Conservation (phyloP, 768 basidiomycete species). For the Lentinula lateritia region DNA sequence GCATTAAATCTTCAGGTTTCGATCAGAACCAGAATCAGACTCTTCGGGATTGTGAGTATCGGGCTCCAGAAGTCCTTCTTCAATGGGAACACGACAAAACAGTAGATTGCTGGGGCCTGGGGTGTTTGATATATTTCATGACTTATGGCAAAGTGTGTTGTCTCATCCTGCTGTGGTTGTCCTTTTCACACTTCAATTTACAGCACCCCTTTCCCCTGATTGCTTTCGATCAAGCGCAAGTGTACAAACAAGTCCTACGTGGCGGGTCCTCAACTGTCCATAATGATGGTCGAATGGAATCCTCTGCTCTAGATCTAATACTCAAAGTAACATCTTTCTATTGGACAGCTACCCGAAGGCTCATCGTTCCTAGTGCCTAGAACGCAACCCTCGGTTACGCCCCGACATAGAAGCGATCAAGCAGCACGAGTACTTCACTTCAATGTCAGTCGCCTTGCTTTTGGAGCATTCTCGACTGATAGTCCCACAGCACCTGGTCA, state of each 20-base stretch:
- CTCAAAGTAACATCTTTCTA: slow-evolving; percentile 28
- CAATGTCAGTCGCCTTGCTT: slow-evolving; percentile 31
- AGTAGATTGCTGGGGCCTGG: slow-evolving; percentile 60
- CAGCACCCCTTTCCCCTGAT: slow-evolving; percentile 36
- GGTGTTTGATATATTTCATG: slow-evolving; percentile 46
- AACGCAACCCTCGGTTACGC: slow-evolving; percentile 49
- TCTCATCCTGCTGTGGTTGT: neutral
- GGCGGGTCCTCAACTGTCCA: neutral
- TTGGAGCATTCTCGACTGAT: neutral
- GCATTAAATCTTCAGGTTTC: slow-evolving; percentile 8
- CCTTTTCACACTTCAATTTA: neutral
- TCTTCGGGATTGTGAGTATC: slow-evolving; percentile 22
- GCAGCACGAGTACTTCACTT: slow-evolving; percentile 42
- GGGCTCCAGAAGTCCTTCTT: slow-evolving; percentile 49
- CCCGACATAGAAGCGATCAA: slow-evolving; percentile 34
- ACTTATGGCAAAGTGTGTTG: slow-evolving; percentile 37
- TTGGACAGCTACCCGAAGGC: neutral
- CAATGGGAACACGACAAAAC: slow-evolving; percentile 48
- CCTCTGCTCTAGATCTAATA: slow-evolving; percentile 28
- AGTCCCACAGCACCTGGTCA: neutral
- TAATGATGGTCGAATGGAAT: neutral
- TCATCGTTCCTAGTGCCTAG: slow-evolving; percentile 37
- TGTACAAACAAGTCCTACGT: slow-evolving; percentile 3
- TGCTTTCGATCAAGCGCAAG: neutral
- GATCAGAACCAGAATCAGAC: slow-evolving; percentile 4